Base-by-base conservation (phyloP, 192 early-diverging fungal genomes). In the Linnemannia schmuckeri region DNA sequence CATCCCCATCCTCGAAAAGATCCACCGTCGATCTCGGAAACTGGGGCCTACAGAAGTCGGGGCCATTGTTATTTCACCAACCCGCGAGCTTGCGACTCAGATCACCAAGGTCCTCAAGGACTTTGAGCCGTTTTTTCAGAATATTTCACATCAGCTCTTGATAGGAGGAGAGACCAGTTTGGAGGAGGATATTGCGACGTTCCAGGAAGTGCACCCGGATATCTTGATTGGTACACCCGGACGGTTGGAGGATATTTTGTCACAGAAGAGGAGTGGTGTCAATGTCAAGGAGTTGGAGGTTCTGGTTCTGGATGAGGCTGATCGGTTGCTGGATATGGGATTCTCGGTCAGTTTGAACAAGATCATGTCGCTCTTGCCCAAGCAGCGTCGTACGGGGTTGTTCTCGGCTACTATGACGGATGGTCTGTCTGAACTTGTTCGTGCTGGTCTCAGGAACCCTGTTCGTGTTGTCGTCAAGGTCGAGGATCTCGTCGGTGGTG, bases 321-420 rank as follows among this genome's bases (percentile, higher is more conserved):
- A 99, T 90, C 89, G 97, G 30, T 87, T 99, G 71, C 91, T 99
- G 77, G 97, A 98, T 79, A 94, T 99, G 96, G 98, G 98, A 49
- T 99, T 99, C 75, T 91, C 96, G 61, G 91, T 93, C 54, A 91
- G 93, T 75, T 83, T 99, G 33, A 95, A 91, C 27, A 91, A 91
- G 27, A 98, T 99, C 74, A 92, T 99, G 46, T 85, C 91, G 0
- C 82, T 92, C 6, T 88, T 99, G 35, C 98, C 98, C 2, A 97
- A 97, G 80, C 98, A 99, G 83, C 95, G 98, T 6, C 92, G 98
- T 46, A 99, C 98, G 0, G 97, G 98, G 9, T 90, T 99, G 49
- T 99, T 98, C 73, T 98, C 97, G 1, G 98, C 98, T 0, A 99
- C 98, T 6, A 97, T 99, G 96, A 96, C 94, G 49, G 98, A 99